Evolutionary conservation across 2,329 filamentous ascomycete genomes (phyloP), one percentile per base, ranked within the genome.

Genomic region (Aureobasidium sp.): DNA sequence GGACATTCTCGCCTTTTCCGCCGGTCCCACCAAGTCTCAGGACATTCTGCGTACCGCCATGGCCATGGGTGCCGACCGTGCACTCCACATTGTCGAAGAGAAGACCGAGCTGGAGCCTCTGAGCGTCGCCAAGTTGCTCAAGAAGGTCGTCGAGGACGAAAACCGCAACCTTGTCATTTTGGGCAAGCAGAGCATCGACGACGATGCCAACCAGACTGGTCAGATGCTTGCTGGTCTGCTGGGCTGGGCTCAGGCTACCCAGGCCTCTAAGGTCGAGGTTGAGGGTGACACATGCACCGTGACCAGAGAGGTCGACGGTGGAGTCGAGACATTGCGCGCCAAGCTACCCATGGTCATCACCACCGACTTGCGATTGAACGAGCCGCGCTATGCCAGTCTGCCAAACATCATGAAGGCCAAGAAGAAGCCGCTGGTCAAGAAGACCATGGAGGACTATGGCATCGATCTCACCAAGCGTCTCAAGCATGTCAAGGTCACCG

Each of bases 371-470:
- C 81, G 94, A 58, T 79, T 99, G 75, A 99, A 99, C 73, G 91
- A 95, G 84, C 94, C 94, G 64, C 82, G 94, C 67, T 99, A 96
- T 75, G 94, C 93, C 25, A 96, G 86, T 76, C 76, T 99, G 84
- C 93, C 92, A 56, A 97, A 97, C 74, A 97, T 99, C 67, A 99
- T 99, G 94, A 99, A 97, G 87, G 94, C 94, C 59, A 99, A 99
- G 89, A 99, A 97, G 89, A 99, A 99, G 88, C 90, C 90, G 72
- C 73, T 99, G 69, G 91, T 94, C 71, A 97, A 97, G 88, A 88
- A 91, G 83, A 90, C 84, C 67, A 75, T 97, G 74, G 83, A 80
- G 62, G 94, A 99, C 73, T 89, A 89, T 75, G 90, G 89, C 1
- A 77, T 96, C 47, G 87, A 91, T 69, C 84, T 84, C 58, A 82